These are phyloP conservation scores for Pythium phragmitis DNA, from an alignment of 352 stramenopile genomes.

Conservation along the genomic window DNA sequence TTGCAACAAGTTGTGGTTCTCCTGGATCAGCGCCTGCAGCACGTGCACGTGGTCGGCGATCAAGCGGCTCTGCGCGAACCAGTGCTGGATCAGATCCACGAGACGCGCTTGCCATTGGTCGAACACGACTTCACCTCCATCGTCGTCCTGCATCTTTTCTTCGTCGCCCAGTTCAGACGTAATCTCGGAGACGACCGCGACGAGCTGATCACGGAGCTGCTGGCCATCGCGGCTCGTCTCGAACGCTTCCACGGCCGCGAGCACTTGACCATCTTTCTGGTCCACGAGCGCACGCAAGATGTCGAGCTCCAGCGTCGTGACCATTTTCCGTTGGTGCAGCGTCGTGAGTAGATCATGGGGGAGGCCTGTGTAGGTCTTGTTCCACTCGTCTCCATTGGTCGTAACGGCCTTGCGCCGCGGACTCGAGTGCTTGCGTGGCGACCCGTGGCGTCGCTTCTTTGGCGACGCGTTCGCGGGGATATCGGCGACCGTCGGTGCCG, in stretches of 20 bases:
- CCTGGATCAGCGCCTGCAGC: slow-evolving; percentile 40
- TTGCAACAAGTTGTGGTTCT: slow-evolving; percentile 65
- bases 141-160: slow-evolving; percentile 36
- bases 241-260: slow-evolving; percentile 41
- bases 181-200: slow-evolving; percentile 62
- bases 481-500: slow-evolving; percentile 19
- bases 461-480: slow-evolving; percentile 10
- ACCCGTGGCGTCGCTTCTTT: slow-evolving; percentile 10
- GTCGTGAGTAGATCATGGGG: slow-evolving; percentile 43
- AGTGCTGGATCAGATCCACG: slow-evolving; percentile 44
- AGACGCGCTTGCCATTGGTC: slow-evolving; percentile 52
- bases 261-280: slow-evolving; percentile 54
- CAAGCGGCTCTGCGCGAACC: slow-evolving; percentile 37
- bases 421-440: slow-evolving; percentile 9
- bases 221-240: slow-evolving; percentile 33
- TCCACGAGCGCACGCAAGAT: slow-evolving; percentile 57
- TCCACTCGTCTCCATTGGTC: slow-evolving; percentile 8
- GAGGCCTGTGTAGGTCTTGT: slow-evolving; percentile 13
- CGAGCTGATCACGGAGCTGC: slow-evolving; percentile 45
- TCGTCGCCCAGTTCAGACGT: slow-evolving; percentile 63
- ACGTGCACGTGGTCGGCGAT: slow-evolving; percentile 36
- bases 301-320: slow-evolving; percentile 62
- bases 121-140: slow-evolving; percentile 1
- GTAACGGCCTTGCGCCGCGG: slow-evolving; percentile 5
- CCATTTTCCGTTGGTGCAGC: slow-evolving; percentile 55